phyloP scores from a whole-genome alignment of 129 eudicot genomes.

The sunflower (Helianthus annuus) region HanXRQr2.0-SUNRISE NC_035438.2:2744925-2745424 shows the following conservation, averaged over 20 bases:
- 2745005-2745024: slow-evolving; percentile 83
- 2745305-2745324: slow-evolving; percentile 61
- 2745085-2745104: slow-evolving; percentile 58
- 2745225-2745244: slow-evolving; percentile 84
- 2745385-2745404: slow-evolving; percentile 73
- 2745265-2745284: slow-evolving; percentile 37
- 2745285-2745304: slow-evolving; percentile 75
- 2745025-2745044: slow-evolving; percentile 53
- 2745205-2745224: slow-evolving; percentile 83
- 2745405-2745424: slow-evolving; percentile 59
- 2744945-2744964: slow-evolving; percentile 45
- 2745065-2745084: slow-evolving; percentile 81
- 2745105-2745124: slow-evolving; percentile 73
- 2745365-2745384: slow-evolving; percentile 53
- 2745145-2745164: slow-evolving; percentile 76
- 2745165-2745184: slow-evolving; percentile 84
- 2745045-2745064: slow-evolving; percentile 58
- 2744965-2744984: slow-evolving; percentile 78
- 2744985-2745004: slow-evolving; percentile 88
- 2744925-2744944: slow-evolving; percentile 57
- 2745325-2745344: slow-evolving; percentile 66
- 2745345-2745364: slow-evolving; percentile 62
- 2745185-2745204: slow-evolving; percentile 71
- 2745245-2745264: slow-evolving; percentile 62
- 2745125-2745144: slow-evolving; percentile 71